These are phyloP conservation scores for Inosperma sp. DNA, from an alignment of 768 basidiomycete genomes.

Conservation along the genomic window DNA sequence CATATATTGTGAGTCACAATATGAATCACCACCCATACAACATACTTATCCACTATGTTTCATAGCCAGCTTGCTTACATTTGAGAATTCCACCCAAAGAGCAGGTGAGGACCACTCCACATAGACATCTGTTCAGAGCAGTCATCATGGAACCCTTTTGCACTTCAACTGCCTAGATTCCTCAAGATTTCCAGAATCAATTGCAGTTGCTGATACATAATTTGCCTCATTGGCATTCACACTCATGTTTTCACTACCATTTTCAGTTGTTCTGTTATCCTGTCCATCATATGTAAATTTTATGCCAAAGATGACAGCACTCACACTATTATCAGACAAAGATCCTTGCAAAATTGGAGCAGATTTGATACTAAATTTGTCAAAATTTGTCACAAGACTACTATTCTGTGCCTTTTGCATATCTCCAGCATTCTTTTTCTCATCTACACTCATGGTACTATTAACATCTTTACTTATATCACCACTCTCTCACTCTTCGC, in stretches of 20 bases:
- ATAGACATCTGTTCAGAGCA: background rate
- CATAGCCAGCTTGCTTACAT: background rate
- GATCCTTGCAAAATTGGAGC: background rate
- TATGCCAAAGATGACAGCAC: background rate
- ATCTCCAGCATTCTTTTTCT: background rate
- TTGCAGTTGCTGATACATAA: background rate
- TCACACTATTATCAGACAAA: background rate
- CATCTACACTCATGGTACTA: background rate
- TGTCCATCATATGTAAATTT: background rate
- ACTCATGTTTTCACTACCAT: background rate
- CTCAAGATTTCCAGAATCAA: background rate
- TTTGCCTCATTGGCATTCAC: background rate
- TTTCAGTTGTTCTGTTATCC: background rate
- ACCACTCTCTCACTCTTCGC: background rate
- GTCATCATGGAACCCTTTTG: constrained; percentile 1
- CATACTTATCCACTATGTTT: constrained; percentile 1
- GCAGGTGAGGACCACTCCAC: background rate
- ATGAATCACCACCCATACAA: too few species aligned
- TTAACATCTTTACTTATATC: background rate
- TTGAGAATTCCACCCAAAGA: background rate
- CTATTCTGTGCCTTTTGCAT: too few species aligned
- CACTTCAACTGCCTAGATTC: background rate
- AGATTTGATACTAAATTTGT: background rate
- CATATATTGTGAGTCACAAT: too few species aligned
- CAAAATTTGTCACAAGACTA: too few species aligned